Conservation (phyloP, 1,139 yeast species). For the Lodderomyces metapsilosis region DNA sequence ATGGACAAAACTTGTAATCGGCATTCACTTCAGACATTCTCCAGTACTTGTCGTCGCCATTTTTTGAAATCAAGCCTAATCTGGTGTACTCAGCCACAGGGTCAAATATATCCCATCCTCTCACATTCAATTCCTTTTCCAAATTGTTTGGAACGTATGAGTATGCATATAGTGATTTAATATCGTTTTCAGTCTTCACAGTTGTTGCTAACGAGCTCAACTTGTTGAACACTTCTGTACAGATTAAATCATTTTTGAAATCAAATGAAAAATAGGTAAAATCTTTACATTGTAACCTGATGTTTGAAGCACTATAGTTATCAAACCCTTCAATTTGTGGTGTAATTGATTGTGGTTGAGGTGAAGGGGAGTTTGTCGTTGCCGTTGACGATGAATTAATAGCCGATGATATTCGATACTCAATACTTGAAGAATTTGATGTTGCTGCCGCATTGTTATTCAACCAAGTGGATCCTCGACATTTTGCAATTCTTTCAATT, state of each 20-base stretch:
- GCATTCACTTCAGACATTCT: conserved; percentile 63
- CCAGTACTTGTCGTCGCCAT: conserved; percentile 47
- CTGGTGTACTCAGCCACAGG: conserved; percentile 65
- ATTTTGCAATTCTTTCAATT: conserved; percentile 63
- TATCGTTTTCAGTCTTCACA: conserved; percentile 30
- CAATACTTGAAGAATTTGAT: conserved; percentile 5
- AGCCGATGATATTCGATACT: conserved; percentile 2
- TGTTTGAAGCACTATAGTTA: conserved; percentile 51
- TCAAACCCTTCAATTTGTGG: conserved; percentile 20
- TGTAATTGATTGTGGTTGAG: conserved; percentile 7
- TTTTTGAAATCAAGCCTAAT: conserved; percentile 44
- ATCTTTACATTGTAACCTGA: conserved; percentile 80
- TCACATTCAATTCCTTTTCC: conserved; percentile 57
- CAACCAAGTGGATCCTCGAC: conserved; percentile 49
- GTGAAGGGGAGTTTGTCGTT: neutral
- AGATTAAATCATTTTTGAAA: conserved; percentile 56
- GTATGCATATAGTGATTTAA: conserved; percentile 49
- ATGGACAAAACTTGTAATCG: conserved; percentile 65
- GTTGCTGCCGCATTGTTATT: conserved; percentile 12
- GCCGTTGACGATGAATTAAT: neutral
- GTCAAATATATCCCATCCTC: conserved; percentile 76
- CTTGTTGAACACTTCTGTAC: conserved; percentile 71
- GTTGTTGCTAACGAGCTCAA: conserved; percentile 59
- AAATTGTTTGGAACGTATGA: conserved; percentile 51
- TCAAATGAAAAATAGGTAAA: conserved; percentile 83